A percentile compares a stretch with the other conserved stretches of the same genome.
These are phyloP conservation scores for Alternaria gaisen DNA, from an alignment of 2,329 filamentous ascomycete genomes.

Conservation along the genomic window DNA sequence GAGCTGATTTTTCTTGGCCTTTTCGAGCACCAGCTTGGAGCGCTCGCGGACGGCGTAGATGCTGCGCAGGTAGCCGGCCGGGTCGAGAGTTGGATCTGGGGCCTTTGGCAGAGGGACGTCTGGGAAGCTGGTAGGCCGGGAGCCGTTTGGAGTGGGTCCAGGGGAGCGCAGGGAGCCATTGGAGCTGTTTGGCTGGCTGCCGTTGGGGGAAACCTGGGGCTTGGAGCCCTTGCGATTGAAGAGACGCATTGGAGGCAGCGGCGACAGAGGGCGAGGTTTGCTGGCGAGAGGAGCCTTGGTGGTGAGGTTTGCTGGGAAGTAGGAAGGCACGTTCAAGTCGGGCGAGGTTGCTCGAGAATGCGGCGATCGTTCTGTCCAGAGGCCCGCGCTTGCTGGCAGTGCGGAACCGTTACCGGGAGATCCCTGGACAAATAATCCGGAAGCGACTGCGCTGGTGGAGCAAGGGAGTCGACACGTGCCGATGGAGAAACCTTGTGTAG, in stretches of 20 bases:
- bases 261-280: slow-evolving; percentile 15
- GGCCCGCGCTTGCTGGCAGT: slow-evolving; percentile 28
- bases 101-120: slow-evolving; percentile 83
- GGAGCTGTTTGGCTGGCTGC: slow-evolving; percentile 54
- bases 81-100: slow-evolving; percentile 87
- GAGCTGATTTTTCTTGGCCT: slow-evolving; percentile 78
- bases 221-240: slow-evolving; percentile 62
- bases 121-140: slow-evolving; percentile 62
- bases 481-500: not conserved
- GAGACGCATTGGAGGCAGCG: slow-evolving; percentile 57
- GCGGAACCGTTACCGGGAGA: slow-evolving; percentile 32
- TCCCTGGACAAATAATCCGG: slow-evolving; percentile 28
- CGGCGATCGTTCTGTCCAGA: slow-evolving; percentile 24
- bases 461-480: slow-evolving; percentile 20
- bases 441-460: slow-evolving; percentile 19
- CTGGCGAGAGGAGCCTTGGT: slow-evolving; percentile 15
- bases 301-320: slow-evolving; percentile 12
- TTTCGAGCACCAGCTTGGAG: slow-evolving; percentile 75
- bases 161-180: slow-evolving; percentile 63
- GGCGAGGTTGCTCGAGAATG: slow-evolving; percentile 20
- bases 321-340: slow-evolving; percentile 12
- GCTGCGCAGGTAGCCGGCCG: slow-evolving; percentile 89
- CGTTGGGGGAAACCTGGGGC: slow-evolving; percentile 45
- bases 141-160: slow-evolving; percentile 54
- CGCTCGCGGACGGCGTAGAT: slow-evolving; percentile 87